These are phyloP conservation scores for Globisporangium cylindrosporum DNA, from an alignment of 352 stramenopile genomes.

Conservation along the genomic window DNA sequence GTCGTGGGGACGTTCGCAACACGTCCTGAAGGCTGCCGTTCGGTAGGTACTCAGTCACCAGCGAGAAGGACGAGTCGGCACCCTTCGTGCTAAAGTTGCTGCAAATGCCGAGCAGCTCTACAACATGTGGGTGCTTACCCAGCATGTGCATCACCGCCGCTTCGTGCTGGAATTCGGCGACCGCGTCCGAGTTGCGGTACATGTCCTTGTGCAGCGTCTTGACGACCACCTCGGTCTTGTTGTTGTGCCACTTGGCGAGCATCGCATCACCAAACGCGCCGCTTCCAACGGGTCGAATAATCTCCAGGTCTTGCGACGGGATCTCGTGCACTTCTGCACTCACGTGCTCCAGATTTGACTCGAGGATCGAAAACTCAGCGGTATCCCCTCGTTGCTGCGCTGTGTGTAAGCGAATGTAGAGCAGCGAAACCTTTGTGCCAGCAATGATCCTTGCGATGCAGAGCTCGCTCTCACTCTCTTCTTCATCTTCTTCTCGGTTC, in stretches of 20 bases:
- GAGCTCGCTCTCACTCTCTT: slow-evolving; percentile 30
- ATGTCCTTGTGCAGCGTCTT: slow-evolving; percentile 53
- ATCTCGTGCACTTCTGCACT: slow-evolving; percentile 44
- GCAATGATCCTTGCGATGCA: slow-evolving; percentile 53
- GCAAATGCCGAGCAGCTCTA: slow-evolving; percentile 54
- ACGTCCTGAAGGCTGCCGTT: slow-evolving; percentile 67
- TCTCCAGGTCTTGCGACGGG: slow-evolving; percentile 39
- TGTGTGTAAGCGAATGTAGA: slow-evolving; percentile 53
- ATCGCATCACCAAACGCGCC: slow-evolving; percentile 68
- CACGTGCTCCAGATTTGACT: slow-evolving; percentile 49
- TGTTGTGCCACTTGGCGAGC: slow-evolving; percentile 53
- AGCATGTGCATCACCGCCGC: slow-evolving; percentile 71
- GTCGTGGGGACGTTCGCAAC: slow-evolving; percentile 7
- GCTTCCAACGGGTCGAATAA: slow-evolving; percentile 56
- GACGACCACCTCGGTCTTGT: slow-evolving; percentile 53
- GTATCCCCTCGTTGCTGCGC: slow-evolving; percentile 5
- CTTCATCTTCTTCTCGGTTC: slow-evolving; percentile 10
- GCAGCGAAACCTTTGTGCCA: slow-evolving; percentile 59
- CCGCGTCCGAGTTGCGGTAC: slow-evolving; percentile 37
- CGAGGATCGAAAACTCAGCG: slow-evolving; percentile 27
- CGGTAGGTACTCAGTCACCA: slow-evolving; percentile 69
- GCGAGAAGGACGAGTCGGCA: slow-evolving; percentile 21
- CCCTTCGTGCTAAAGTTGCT: slow-evolving; percentile 3
- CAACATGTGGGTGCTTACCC: slow-evolving; percentile 68
- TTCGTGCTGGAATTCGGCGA: slow-evolving; percentile 66